Base-by-base conservation (phyloP, 1,139 yeast genomes). In the Saccharomyces pastorianus region DNA sequence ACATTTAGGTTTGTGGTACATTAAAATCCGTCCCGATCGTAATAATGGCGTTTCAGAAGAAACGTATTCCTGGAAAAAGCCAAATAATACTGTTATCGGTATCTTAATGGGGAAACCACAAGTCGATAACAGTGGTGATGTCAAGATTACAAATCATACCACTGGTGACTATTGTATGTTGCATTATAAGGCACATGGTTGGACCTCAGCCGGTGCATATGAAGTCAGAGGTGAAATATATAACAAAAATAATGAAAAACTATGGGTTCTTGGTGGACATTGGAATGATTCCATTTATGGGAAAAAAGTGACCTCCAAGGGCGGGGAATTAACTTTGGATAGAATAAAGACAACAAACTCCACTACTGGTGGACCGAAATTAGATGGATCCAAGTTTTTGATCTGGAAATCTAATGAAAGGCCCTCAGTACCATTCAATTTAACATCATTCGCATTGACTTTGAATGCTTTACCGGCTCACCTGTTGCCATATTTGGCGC, bases 91-190 rank as follows among this genome's bases (percentile, higher is more conserved):
- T 5, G 98, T 95, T 38, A 90, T 93, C 48, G 99, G 99, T 54
- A 93, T 93, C 61, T 85, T 93, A 68, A 76, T 89, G 54, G 99
- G 99, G 53, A 87, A 84, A 61, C 99, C 99, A 7, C 88, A 91
- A 0, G 95, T 93, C 50, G 99, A 93, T 69, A 91, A 91, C 66
- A 89, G 84, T 68, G 99, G 99, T 59, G 87, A 83, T 52, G 91
- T 91, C 91, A 83, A 82, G 58, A 87, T 93, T 46, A 78, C 75
- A 25, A 93, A 95, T 66, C 96, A 89, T 64, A 84, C 85, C 17
- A 87, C 96, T n/a, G 98, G 98, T 11, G 96, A 89, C 65, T 76
- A 75, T 52, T 84, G 93, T 64, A 70, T 78, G 47, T 77, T 93
- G 53, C 83, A 81, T 56, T 83, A 89, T 78, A 93, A 90, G 68